These are phyloP conservation scores for Lepidopterella palustris DNA, from an alignment of 495 filamentous ascomycete species.

Conservation along the genomic window DNA sequence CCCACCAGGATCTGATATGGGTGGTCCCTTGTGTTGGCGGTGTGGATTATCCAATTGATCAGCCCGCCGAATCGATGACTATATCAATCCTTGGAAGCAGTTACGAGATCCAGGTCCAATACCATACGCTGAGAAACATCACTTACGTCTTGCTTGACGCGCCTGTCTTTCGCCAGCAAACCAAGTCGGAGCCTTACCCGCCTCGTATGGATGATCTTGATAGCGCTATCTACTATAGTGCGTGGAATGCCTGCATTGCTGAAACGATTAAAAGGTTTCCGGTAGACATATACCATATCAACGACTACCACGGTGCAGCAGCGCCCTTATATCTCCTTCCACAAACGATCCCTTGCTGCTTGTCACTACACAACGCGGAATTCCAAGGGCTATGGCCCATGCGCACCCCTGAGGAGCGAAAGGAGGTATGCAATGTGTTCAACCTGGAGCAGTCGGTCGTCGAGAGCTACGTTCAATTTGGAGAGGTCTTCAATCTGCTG, in stretches of 20 bases:
- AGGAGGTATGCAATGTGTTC: slow-evolving; percentile 67
- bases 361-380: slow-evolving; percentile 63
- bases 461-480: slow-evolving; percentile 57
- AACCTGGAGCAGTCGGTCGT: slow-evolving; percentile 50
- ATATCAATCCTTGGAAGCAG: slow-evolving; percentile 58
- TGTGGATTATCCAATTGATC: slow-evolving; percentile 57
- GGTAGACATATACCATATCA: slow-evolving; percentile 71
- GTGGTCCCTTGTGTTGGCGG: slow-evolving; percentile 68
- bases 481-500: slow-evolving; percentile 64
- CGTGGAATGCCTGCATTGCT: slow-evolving; percentile 69
- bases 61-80: slow-evolving; percentile 55
- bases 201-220: slow-evolving; percentile 70
- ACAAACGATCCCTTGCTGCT: slow-evolving; percentile 53
- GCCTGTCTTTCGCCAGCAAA: slow-evolving; percentile 64
- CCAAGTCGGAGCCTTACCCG: slow-evolving; percentile 60
- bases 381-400: slow-evolving; percentile 72
- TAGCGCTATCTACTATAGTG: slow-evolving; percentile 64
- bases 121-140: slow-evolving; percentile 59
- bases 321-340: slow-evolving; percentile 67
- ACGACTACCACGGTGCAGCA: slow-evolving; percentile 71
- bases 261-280: slow-evolving; percentile 55
- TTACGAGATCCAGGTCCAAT: slow-evolving; percentile 61
- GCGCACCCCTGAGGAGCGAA: slow-evolving; percentile 58
- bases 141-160: slow-evolving; percentile 67
- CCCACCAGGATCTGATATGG: slow-evolving; percentile 65